Percentiles rank a stretch among this genome's conserved stretches.
phyloP scores from a whole-genome alignment of 1,284 basidiomycete species.

The Boletellus deceptivus region DNA sequence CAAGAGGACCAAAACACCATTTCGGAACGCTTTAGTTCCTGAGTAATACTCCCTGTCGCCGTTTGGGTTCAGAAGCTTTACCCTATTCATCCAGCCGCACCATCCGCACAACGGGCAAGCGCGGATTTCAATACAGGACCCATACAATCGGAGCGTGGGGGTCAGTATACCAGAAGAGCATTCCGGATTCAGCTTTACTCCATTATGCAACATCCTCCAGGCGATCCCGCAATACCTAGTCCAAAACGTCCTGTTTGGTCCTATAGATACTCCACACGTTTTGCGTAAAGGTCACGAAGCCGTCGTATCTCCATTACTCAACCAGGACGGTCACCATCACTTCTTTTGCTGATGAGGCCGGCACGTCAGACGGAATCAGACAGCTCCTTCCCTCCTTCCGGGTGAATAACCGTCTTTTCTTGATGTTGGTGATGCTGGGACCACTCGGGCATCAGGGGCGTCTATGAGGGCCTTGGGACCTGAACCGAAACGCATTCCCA shows the following conservation, averaged over 20 bases:
- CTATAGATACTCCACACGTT: slow-evolving; percentile 75
- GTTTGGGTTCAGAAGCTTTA: slow-evolving; percentile 48
- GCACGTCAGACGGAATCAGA: slow-evolving; percentile 71
- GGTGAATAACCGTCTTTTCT: not conserved
- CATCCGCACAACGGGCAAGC: not conserved
- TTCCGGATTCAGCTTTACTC: slow-evolving; percentile 79
- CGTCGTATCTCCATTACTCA: slow-evolving; percentile 71
- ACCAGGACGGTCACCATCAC: slow-evolving; percentile 67
- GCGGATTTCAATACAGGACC: slow-evolving; percentile 5
- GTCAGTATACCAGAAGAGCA: slow-evolving; percentile 75
- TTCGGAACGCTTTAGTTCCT: slow-evolving; percentile 72
- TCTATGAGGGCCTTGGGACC: slow-evolving; percentile 71
- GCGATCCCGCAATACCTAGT: slow-evolving; percentile 68
- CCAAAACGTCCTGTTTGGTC: slow-evolving; percentile 74
- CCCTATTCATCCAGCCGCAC: slow-evolving; percentile 40
- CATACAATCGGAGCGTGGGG: slow-evolving; percentile 1
- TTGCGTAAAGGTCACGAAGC: slow-evolving; percentile 70
- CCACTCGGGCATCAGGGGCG: slow-evolving; percentile 70
- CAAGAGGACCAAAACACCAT: slow-evolving; percentile 83
- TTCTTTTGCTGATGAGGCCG: slow-evolving; percentile 73
- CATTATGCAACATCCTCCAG: slow-evolving; percentile 77
- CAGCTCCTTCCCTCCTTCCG: slow-evolving; percentile 30
- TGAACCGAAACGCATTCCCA: slow-evolving; percentile 77
- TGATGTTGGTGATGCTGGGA: slow-evolving; percentile 12
- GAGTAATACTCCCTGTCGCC: slow-evolving; percentile 59